These are phyloP conservation scores for Trichosanthes cucumerina DNA, from an alignment of 306 rosid genomes.

Conservation along the genomic window DNA sequence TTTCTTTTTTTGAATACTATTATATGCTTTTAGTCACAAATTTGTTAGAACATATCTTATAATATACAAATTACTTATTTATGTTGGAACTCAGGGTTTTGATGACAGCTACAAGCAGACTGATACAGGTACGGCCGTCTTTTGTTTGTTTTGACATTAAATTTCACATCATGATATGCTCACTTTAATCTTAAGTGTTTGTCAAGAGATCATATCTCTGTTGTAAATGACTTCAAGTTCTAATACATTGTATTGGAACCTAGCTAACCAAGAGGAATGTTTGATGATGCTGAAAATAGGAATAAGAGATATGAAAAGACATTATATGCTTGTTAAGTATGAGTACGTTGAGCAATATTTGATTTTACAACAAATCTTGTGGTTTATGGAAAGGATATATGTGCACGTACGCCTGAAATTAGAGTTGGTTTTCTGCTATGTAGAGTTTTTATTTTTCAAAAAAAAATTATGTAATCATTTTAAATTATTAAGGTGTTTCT, in stretches of 20 bases:
- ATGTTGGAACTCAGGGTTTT: conserved; percentile 2
- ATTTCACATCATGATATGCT: background rate
- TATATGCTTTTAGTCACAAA: background rate
- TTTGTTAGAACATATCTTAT: background rate
- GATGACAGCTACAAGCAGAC: conserved; percentile 18
- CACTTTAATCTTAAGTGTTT: background rate
- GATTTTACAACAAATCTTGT: background rate
- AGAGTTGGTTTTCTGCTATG: background rate
- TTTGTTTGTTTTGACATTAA: background rate
- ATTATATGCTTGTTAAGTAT: background rate
- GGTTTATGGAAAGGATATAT: background rate
- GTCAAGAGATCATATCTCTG: background rate
- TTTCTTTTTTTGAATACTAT: background rate
- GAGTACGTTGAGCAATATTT: background rate
- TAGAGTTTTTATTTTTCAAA: background rate
- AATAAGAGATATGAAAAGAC: background rate
- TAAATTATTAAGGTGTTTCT: conserved; percentile 3
- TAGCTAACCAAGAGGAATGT: background rate
- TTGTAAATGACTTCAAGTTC: background rate
- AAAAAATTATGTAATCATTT: background rate
- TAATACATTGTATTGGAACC: background rate
- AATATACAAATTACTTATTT: background rate
- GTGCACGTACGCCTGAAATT: background rate
- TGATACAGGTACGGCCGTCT: conserved; percentile 23
- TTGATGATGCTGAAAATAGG: background rate